Base-by-base conservation (phyloP, 768 basidiomycete genomes). In the Polyporus arcularius region DNA sequence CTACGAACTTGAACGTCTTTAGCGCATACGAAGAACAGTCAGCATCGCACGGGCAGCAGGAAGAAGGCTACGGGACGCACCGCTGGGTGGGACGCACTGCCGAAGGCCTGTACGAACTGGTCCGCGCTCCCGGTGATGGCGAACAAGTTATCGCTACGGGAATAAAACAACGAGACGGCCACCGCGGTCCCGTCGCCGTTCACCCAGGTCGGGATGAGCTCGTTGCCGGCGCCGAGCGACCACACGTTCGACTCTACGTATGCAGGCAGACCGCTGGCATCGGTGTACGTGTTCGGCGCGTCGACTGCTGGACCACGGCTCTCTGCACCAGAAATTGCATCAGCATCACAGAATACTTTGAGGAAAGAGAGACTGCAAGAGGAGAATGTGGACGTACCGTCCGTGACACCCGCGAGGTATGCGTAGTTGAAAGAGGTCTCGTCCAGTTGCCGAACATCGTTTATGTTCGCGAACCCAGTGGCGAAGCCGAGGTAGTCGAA, bases 221-320 rank as follows among this genome's bases (percentile, higher is more conserved):
- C 35, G 47, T 57, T 42, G 31, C 26, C 12, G 43, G 47, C 60
- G 31, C 5, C 28, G 55, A 68, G 53, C 49, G 45, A 46, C 68
- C 68, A 70, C 40, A 70, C 65, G 21, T 63, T 62, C 57, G 67
- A 66, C 52, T 70, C 68, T 41, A 53, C 55, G 18, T 39, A 35
- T 53, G 65, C 62, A 32, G 32, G 1, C 26, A 46, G 26, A 8
- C 47, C 56, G 5, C 65, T 66, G 7, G 68, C 60, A 15, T 41
- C 61, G n/a, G 61, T 61, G 65, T 65, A 70, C n/a, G 67, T 58
- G 62, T 70, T 70, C 15, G 51, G 26, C 3, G 7, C 58, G 30
- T 18, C 12, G 28, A 46, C 15, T 1, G 65, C 61, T 12, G 55
- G 49, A 2, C 61, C 53, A 35, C 50, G n/a, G 35, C 58, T 48